Evolutionary conservation across 2,329 filamentous ascomycete genomes (phyloP).

Genomic region (Tolypocladium nubicola): DNA sequence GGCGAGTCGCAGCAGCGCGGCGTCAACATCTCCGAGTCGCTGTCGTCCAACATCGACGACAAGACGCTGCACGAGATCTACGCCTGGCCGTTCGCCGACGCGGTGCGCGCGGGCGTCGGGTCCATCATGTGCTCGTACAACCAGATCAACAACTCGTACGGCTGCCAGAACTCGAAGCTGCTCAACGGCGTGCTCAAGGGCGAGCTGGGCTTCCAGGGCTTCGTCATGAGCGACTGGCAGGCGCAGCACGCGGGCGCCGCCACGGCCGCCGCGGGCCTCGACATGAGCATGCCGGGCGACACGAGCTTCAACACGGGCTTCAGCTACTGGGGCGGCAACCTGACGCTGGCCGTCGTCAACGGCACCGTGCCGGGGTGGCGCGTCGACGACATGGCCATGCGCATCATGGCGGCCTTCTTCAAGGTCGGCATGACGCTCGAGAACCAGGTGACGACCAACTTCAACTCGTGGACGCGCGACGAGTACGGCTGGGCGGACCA

Average conservation of each 20-base stretch:
- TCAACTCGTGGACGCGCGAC: slow-evolving; percentile 76
- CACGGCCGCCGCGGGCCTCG: slow-evolving; percentile 60
- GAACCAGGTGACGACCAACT: slow-evolving; percentile 54
- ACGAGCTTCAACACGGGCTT: slow-evolving; percentile 61
- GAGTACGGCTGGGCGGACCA: slow-evolving; percentile 62
- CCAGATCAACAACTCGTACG: slow-evolving; percentile 71
- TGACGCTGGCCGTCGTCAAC: slow-evolving; percentile 81
- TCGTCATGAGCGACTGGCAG: slow-evolving; percentile 72
- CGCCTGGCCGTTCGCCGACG: slow-evolving; percentile 68
- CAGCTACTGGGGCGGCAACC: slow-evolving; percentile 75
- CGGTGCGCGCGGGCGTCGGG: slow-evolving; percentile 55
- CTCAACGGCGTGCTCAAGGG: slow-evolving; percentile 69
- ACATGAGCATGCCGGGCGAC: slow-evolving; percentile 88
- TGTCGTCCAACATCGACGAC: slow-evolving; percentile 57
- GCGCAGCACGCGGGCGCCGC: slow-evolving; percentile 62
- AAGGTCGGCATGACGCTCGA: slow-evolving; percentile 49
- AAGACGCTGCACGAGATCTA: slow-evolving; percentile 68
- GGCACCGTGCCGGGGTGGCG: slow-evolving; percentile 81
- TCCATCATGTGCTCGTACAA: slow-evolving; percentile 61
- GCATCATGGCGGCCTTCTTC: slow-evolving; percentile 65
- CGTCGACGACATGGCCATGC: slow-evolving; percentile 82
- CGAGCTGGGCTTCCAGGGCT: slow-evolving; percentile 73
- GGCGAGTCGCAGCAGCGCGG: slow-evolving; percentile 42
- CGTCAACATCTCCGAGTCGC: slow-evolving; percentile 49
- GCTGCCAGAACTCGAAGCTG: slow-evolving; percentile 67